A percentile compares a stretch with the other conserved stretches of the same genome.
These are phyloP conservation scores for Tillandsia fasciculata DNA, from an alignment of 176 grass and related monocot species.

Conservation along the genomic window DNA sequence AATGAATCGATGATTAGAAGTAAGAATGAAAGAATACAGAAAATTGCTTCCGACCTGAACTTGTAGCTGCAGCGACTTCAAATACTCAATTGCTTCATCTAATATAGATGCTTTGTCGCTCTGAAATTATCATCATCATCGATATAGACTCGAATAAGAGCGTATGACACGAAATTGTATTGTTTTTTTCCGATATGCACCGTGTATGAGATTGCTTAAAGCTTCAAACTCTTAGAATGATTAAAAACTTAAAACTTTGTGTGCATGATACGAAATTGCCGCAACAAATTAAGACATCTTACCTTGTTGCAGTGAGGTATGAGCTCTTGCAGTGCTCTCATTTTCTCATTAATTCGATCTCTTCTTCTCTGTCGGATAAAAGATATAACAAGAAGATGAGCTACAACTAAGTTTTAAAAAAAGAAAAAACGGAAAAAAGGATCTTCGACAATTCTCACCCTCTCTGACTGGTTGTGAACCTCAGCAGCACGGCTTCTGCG, in stretches of 20 bases:
- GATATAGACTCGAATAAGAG: too few relatives aligned
- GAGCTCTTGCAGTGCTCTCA: constrained; percentile 76
- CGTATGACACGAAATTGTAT: too few relatives aligned
- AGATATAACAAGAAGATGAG: constrained; percentile 3
- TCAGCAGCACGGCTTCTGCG: constrained; percentile 71
- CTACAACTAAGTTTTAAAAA: not conserved
- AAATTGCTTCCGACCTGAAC: constrained; percentile 51
- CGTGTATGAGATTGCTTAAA: too few relatives aligned
- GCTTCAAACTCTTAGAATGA: too few relatives aligned
- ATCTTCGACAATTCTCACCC: constrained; percentile 32
- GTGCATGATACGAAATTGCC: not conserved
- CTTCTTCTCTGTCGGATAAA: constrained; percentile 60
- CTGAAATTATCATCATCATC: constrained; percentile 25
- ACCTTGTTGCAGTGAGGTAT: constrained; percentile 92
- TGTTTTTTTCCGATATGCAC: too few relatives aligned
- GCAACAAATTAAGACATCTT: not conserved
- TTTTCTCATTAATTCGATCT: constrained; percentile 91
- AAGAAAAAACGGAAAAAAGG: not conserved
- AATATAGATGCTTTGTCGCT: constrained; percentile 84
- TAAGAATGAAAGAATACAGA: not conserved
- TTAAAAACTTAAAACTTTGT: not conserved
- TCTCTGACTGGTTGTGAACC: constrained; percentile 82
- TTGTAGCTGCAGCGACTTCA: constrained; percentile 93
- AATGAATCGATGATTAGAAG: not conserved
- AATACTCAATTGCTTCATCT: constrained; percentile 84